Evolutionary conservation across 164 flowering plant species (phyloP), one percentile per base, ranked within the genome.

Genomic region (Akebia trifoliata): DNA sequence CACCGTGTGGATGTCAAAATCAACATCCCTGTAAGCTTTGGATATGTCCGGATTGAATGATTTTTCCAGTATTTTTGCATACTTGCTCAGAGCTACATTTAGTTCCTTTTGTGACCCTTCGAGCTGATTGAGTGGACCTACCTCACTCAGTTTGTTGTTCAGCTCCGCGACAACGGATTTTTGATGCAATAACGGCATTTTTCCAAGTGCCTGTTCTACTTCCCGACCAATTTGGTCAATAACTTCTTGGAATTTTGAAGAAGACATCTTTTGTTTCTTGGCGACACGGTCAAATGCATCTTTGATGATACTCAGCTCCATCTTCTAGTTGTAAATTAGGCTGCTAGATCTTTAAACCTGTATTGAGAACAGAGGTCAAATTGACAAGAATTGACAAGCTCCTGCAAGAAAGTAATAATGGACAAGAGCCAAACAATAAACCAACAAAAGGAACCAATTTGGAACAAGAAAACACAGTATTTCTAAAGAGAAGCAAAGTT

Each of bases 201-300:
- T 77, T 26, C 61, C 66, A 18, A 84, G 14, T 20, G 83, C 76
- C 31, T 71, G 68, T 53, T 76, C 84, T 8, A 86, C 77, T 81
- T 86, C 92, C 56, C 57, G 78, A 46, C 61, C 66, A 36, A 86
- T 65, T 32, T 64, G 82, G 17, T 88, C 90, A 38, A 88, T 74
- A 26, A 80, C 76, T 73, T 85, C 92, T 52, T 79, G 80, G 38
- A 79, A 59, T 66, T 75, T 88, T n/a, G 87, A 81, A 21, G 69
- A 62, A 26, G 79, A 81, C 3, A 87, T 48, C 66, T 81, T 87
- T 69, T 85, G 96, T 73, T 84, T 89, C 78, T 89, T 89, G n/a
- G 84, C 43, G 53, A 85, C 90, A 22, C 82, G 81, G 40, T 84
- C 94, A 74, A 92, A 87, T 60, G 87, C 92, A 75, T 84, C 94